Percentiles rank a stretch among this genome's conserved stretches.
Conservation (phyloP, 768 basidiomycete genomes). For the Cyclocybe aegerita region DNA sequence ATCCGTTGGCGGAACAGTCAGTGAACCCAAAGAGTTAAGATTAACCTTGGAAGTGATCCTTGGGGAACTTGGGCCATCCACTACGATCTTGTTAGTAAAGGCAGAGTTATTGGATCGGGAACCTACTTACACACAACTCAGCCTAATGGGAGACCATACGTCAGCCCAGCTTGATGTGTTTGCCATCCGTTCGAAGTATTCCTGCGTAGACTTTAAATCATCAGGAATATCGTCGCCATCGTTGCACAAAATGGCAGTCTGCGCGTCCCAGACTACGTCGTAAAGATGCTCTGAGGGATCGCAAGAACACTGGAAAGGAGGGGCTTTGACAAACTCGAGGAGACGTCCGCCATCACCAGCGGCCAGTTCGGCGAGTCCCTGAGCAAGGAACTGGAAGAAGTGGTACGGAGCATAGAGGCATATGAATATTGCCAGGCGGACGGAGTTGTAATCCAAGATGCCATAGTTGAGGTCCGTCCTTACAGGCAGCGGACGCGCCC, state of each 20-base stretch:
- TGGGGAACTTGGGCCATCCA: constrained; percentile 23
- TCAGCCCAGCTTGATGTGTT: constrained; percentile 27
- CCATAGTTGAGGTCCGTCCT: constrained; percentile 27
- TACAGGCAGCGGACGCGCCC: constrained; percentile 31
- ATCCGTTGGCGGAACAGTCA: background rate
- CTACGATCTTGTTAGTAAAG: constrained; percentile 30
- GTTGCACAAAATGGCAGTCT: constrained; percentile 29
- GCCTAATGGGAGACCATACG: constrained; percentile 26
- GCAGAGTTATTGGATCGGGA: constrained; percentile 4
- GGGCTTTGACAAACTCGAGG: constrained; percentile 18
- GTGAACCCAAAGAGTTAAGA: background rate
- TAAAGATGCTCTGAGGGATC: constrained; percentile 21
- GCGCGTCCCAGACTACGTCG: constrained; percentile 35
- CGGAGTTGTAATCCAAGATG: constrained; percentile 30
- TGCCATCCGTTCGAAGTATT: constrained; percentile 29
- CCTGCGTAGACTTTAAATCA: constrained; percentile 28
- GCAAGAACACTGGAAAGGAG: constrained; percentile 29
- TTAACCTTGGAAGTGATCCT: constrained; percentile 18
- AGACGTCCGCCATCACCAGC: constrained; percentile 27
- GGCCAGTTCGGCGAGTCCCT: constrained; percentile 32
- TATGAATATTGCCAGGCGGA: constrained; percentile 29
- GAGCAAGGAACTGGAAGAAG: constrained; percentile 30
- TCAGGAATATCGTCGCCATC: constrained; percentile 38
- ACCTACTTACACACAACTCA: constrained; percentile 27
- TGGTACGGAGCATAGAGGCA: constrained; percentile 33